Percentiles rank a stretch among this genome's conserved stretches.
Evolutionary conservation across 495 filamentous ascomycete species (phyloP).

Genomic region (Annulohypoxylon stygium): DNA sequence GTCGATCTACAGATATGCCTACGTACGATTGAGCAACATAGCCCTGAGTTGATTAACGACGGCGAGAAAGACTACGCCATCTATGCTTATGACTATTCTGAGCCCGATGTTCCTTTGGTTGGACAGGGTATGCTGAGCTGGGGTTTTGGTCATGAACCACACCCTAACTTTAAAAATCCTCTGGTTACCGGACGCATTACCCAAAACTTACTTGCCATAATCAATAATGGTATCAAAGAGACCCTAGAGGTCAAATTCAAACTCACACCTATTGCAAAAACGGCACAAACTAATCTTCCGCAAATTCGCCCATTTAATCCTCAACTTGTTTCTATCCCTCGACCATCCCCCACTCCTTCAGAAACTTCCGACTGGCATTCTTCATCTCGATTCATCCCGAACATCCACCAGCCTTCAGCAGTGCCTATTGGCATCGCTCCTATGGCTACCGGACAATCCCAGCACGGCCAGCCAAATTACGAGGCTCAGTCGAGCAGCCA

Average conservation of each 20-base stretch:
- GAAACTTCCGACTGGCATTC: slow-evolving; percentile 65
- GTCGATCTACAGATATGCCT: slow-evolving; percentile 92
- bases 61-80: slow-evolving; percentile 93
- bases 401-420: slow-evolving; percentile 48
- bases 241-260: slow-evolving; percentile 95
- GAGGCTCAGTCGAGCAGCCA: slow-evolving; percentile 32
- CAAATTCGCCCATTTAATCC: slow-evolving; percentile 59
- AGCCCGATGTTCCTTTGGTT: slow-evolving; percentile 90
- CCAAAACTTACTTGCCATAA: slow-evolving; percentile 83
- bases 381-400: slow-evolving; percentile 60
- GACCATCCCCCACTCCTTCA: slow-evolving; percentile 45
- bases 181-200: slow-evolving; percentile 92
- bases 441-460: slow-evolving; percentile 44
- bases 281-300: slow-evolving; percentile 74
- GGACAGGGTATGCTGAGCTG: slow-evolving; percentile 97
- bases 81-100: slow-evolving; percentile 97
- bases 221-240: slow-evolving; percentile 85
- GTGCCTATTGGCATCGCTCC: slow-evolving; percentile 15
- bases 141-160: slow-evolving; percentile 71
- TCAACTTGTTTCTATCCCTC: slow-evolving; percentile 32
- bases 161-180: slow-evolving; percentile 71
- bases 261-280: slow-evolving; percentile 83
- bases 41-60: slow-evolving; percentile 88
- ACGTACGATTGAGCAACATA: slow-evolving; percentile 79
- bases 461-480: slow-evolving; percentile 34